These are phyloP conservation scores for Myriosclerotinia curreyana DNA, from an alignment of 2,329 filamentous ascomycete species.

Conservation along the genomic window DNA sequence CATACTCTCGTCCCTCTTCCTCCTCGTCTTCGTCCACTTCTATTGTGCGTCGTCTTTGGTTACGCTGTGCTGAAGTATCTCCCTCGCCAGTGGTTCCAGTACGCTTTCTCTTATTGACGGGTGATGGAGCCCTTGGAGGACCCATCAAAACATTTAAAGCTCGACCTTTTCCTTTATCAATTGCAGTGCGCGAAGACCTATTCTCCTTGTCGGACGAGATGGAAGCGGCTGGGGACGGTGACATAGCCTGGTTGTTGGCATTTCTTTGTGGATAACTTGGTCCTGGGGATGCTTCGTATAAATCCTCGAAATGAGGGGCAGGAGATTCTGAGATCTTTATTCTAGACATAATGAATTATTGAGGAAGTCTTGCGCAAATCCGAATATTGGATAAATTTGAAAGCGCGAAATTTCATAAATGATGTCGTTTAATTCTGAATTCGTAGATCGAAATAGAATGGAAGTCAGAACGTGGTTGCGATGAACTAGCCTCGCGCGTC, in stretches of 20 bases:
- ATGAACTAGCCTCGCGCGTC: conserved; percentile 6
- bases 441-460: neutral
- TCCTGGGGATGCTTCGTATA: conserved; percentile 37
- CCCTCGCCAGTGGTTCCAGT: conserved; percentile 26
- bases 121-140: conserved; percentile 29
- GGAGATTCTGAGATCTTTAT: conserved; percentile 35
- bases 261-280: conserved; percentile 27
- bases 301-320: conserved; percentile 32
- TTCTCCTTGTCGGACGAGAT: conserved; percentile 52
- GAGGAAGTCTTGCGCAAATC: neutral
- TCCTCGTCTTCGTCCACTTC: conserved; percentile 38
- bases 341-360: conserved; percentile 28
- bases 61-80: conserved; percentile 27
- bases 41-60: conserved; percentile 34
- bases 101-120: conserved; percentile 33
- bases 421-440: neutral
- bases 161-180: conserved; percentile 45
- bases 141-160: conserved; percentile 39
- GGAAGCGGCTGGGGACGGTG: conserved; percentile 38
- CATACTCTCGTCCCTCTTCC: conserved; percentile 54
- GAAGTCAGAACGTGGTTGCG: neutral
- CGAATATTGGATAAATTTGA: neutral
- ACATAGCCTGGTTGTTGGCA: conserved; percentile 32
- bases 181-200: conserved; percentile 30
- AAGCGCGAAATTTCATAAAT: neutral